phyloP scores from a whole-genome alignment of 176 grass and related monocot species.

The Carex littledalei region DNA sequence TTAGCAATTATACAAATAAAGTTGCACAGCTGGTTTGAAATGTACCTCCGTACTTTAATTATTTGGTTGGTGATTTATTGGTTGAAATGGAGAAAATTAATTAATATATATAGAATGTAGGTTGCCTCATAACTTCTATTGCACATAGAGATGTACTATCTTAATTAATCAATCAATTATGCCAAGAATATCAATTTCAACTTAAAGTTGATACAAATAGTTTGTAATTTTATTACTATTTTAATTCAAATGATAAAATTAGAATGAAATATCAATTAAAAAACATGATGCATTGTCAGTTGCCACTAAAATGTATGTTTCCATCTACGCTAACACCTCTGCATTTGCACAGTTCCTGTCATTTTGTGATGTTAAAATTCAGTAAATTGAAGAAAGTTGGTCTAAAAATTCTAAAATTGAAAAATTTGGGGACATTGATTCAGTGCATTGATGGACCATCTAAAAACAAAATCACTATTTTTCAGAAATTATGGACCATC shows the following conservation, averaged over 20 bases:
- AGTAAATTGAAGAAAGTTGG: background rate
- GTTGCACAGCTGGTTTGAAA: background rate
- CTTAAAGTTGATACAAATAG: background rate
- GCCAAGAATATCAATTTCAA: background rate
- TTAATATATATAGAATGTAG: background rate
- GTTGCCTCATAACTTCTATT: background rate
- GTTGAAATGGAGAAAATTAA: background rate
- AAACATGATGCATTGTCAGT: background rate
- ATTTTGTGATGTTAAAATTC: background rate
- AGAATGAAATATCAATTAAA: background rate
- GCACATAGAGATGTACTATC: background rate
- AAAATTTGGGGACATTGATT: background rate
- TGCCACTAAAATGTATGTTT: background rate
- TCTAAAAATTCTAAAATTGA: background rate
- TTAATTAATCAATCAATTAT: background rate
- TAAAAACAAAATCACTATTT: too few species aligned
- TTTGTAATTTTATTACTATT: background rate
- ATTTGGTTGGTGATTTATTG: background rate
- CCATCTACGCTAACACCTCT: background rate
- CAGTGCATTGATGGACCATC: conserved; percentile 26
- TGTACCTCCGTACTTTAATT: background rate
- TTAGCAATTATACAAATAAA: background rate
- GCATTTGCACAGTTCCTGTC: conserved; percentile 10
- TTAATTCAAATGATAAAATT: background rate
- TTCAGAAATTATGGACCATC: too few species aligned